phyloP scores from a whole-genome alignment of 1,284 basidiomycete genomes.

The Cystobasidium sp. region DNA sequence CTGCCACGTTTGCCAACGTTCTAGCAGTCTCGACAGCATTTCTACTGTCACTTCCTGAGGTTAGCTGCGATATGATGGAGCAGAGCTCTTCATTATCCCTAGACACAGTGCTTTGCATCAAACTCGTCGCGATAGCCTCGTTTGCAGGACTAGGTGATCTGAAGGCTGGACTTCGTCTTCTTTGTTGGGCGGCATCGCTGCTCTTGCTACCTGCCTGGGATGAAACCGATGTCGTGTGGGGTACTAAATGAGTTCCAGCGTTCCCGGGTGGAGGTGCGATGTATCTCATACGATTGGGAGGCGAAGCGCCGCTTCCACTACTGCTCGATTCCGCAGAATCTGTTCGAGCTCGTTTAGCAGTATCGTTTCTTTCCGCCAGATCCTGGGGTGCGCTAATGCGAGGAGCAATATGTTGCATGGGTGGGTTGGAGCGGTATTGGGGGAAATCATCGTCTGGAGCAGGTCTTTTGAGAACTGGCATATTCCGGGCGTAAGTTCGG shows the following conservation, averaged over 20 bases:
- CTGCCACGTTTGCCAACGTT: conserved; percentile 20
- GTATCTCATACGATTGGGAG: not conserved
- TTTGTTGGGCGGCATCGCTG: not conserved
- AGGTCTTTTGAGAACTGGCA: too few relatives aligned
- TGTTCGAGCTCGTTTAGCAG: conserved; percentile 14
- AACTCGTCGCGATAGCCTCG: too few relatives aligned
- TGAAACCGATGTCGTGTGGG: not conserved
- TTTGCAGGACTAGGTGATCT: conserved; percentile 5
- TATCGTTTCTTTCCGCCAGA: too few relatives aligned
- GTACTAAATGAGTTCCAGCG: not conserved
- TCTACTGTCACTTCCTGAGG: not conserved
- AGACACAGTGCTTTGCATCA: not conserved
- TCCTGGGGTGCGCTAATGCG: not conserved
- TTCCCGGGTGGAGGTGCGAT: not conserved
- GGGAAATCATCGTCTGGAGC: too few relatives aligned
- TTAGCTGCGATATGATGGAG: not conserved
- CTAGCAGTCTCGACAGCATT: conserved; percentile 2
- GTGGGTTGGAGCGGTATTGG: not conserved
- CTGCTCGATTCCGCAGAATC: conserved; percentile 1
- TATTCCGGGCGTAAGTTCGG: too few relatives aligned
- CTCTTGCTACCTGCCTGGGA: too few relatives aligned
- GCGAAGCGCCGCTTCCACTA: not conserved
- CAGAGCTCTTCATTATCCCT: not conserved
- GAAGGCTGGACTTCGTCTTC: not conserved
- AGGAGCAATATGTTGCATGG: not conserved